Evolutionary conservation across 1,139 yeast species (phyloP).

Genomic region (Geotrichum histeridarum): DNA sequence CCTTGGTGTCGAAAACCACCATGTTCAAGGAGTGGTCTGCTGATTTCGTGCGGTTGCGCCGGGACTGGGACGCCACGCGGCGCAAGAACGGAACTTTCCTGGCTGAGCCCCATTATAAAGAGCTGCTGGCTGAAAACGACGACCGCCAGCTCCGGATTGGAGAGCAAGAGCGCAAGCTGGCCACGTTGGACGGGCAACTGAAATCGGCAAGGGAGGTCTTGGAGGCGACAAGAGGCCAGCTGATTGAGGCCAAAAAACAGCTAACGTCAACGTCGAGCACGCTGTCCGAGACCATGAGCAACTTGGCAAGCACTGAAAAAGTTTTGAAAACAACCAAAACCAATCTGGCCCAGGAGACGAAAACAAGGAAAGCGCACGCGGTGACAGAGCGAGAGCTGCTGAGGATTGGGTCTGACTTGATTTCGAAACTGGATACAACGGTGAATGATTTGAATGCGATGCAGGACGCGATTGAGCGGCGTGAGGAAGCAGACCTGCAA

Average conservation of each 20-base stretch:
- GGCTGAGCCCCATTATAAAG: slow-evolving; percentile 49
- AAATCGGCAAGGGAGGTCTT: slow-evolving; percentile 33
- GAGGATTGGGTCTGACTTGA: slow-evolving; percentile 30
- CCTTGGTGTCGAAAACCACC: slow-evolving; percentile 47
- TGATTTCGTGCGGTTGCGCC: slow-evolving; percentile 55
- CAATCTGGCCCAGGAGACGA: slow-evolving; percentile 29
- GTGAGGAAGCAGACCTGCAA: slow-evolving; percentile 21
- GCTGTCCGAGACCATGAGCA: slow-evolving; percentile 21
- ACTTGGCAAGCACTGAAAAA: slow-evolving; percentile 24
- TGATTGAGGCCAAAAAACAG: slow-evolving; percentile 29
- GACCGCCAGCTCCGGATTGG: slow-evolving; percentile 32
- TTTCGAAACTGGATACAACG: slow-evolving; percentile 30
- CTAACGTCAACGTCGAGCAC: slow-evolving; percentile 26
- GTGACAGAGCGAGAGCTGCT: slow-evolving; percentile 32
- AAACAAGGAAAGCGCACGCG: slow-evolving; percentile 33
- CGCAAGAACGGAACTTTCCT: slow-evolving; percentile 63
- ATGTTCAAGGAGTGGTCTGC: slow-evolving; percentile 48
- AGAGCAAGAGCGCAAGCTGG: slow-evolving; percentile 45
- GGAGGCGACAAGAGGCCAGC: slow-evolving; percentile 30
- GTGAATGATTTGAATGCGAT: slow-evolving; percentile 28
- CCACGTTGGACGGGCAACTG: slow-evolving; percentile 44
- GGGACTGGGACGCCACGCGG: slow-evolving; percentile 58
- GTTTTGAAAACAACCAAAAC: slow-evolving; percentile 25
- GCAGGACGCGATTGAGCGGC: slow-evolving; percentile 27
- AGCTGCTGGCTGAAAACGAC: slow-evolving; percentile 29